Conservation (phyloP, 192 early-diverging fungal species). For the Coemansia sp. region DNA sequence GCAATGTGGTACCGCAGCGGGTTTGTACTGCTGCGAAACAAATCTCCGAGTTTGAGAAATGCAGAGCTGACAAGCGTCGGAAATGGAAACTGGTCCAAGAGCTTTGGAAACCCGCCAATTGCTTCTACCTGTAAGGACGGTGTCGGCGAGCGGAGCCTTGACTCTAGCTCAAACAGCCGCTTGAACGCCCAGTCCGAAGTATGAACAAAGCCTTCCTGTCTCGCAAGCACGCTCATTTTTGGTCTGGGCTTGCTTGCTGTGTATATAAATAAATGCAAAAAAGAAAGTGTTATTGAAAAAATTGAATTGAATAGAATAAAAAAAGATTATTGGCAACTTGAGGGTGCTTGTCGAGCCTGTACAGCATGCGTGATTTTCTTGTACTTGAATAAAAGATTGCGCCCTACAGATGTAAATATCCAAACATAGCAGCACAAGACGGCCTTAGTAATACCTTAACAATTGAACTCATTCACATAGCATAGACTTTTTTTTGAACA, state of each 20-base stretch:
- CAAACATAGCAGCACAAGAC: background rate
- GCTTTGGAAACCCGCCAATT: slow-evolving; percentile 50
- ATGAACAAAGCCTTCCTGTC: slow-evolving; percentile 12
- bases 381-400: background rate
- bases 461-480: background rate
- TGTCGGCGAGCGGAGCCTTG: slow-evolving; percentile 38
- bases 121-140: slow-evolving; percentile 50
- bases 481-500: background rate
- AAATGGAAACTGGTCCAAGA: slow-evolving; percentile 56
- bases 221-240: slow-evolving; percentile 13
- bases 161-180: slow-evolving; percentile 54
- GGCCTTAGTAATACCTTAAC: background rate
- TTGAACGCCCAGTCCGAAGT: slow-evolving; percentile 56
- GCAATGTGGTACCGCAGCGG: slow-evolving; percentile 54
- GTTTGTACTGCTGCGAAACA: slow-evolving; percentile 51
- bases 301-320: background rate
- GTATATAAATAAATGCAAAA: too few species aligned
- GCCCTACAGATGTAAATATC: background rate
- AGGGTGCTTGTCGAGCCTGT: too few species aligned
- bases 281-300: background rate
- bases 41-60: slow-evolving; percentile 55
- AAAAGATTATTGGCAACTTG: background rate
- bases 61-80: slow-evolving; percentile 54
- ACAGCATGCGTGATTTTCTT: background rate
- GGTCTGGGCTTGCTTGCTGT: background rate